Evolutionary conservation across 2,329 filamentous ascomycete genomes (phyloP).

Genomic region (Fusarium transvaalense): DNA sequence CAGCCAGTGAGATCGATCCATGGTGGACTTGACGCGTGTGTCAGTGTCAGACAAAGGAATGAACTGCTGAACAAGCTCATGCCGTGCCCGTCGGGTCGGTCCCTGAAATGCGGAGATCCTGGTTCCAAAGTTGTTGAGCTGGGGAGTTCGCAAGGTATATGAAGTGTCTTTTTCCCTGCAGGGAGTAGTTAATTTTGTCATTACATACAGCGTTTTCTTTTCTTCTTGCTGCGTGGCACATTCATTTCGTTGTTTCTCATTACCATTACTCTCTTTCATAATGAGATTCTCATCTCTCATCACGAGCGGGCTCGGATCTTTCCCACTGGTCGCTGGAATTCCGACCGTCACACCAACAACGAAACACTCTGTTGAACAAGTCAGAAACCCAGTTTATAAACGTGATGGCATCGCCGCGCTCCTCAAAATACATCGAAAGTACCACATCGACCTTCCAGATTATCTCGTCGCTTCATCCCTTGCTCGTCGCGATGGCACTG

Average conservation of each 20-base stretch:
- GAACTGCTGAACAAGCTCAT: not conserved
- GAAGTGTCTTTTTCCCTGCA: not conserved
- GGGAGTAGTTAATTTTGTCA: not conserved
- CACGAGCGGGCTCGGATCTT: constrained; percentile 27
- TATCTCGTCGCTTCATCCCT: constrained; percentile 39
- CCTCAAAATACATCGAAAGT: constrained; percentile 54
- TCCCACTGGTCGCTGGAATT: constrained; percentile 22
- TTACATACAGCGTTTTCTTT: constrained; percentile 5
- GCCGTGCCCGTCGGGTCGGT: constrained; percentile 3
- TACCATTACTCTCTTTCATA: constrained; percentile 25
- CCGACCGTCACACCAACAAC: constrained; percentile 4
- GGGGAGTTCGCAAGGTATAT: constrained; percentile 16
- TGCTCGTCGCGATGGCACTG: constrained; percentile 44
- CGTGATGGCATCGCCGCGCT: constrained; percentile 53
- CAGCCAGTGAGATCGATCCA: not conserved
- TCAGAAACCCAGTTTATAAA: constrained; percentile 53
- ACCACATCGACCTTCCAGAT: constrained; percentile 50
- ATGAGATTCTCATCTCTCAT: constrained; percentile 30
- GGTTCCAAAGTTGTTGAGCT: constrained; percentile 6
- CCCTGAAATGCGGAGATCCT: constrained; percentile 17
- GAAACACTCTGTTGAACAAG: constrained; percentile 51
- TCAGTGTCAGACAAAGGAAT: not conserved
- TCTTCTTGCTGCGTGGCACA: constrained; percentile 1
- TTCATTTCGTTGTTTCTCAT: constrained; percentile 8
- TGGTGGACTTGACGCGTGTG: constrained; percentile 20